Evolutionary conservation across 208 protist genomes (phyloP), one percentile per base, ranked within the genome.

Genomic region (Leishmania martiniquensis): DNA sequence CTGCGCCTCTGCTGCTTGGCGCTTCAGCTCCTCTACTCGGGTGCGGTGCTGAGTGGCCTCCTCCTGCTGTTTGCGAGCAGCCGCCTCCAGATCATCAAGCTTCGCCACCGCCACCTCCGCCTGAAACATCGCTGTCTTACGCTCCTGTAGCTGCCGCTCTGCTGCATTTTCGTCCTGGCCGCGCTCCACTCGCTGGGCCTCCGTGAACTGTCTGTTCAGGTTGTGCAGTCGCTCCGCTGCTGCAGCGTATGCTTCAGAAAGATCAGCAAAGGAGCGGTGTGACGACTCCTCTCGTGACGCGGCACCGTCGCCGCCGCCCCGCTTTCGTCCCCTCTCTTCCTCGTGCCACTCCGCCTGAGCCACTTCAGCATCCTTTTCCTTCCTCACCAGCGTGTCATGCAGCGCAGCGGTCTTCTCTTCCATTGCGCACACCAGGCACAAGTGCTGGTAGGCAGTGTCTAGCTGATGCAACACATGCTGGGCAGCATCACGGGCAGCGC

Each of bases 151-250:
- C 72, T 85, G 65, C 0, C 75, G 70, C 37, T 85, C 76, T 42
- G 60, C 62, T 1, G 78, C 78, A 32, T 83, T 77, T 39, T 85
- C 80, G 52, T 80, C 84, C 54, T 83, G 84, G 57, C 80, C 89
- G 13, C 88, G 81, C 51, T 94, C 87, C 42, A 82, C 57, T 29
- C 90, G 84, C 78, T 91, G 88, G 20, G 76, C 76, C 80, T 94
- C 91, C 29, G 75, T 88, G 44, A 94, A 89, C 37, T 88, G 72
- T 44, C 81, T 75, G 72, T 91, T 93, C 7, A 97, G 75, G 59
- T 84, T 75, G 73, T 89, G 83, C 45, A 94, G 75, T 29, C 85
- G 78, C 42, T 83, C 80, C 34, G 83, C 86, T 2, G 87, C 85
- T 22, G 62, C 81, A 39, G 94, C 86, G 73, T 93, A 91, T 44